phyloP scores from a whole-genome alignment of 495 filamentous ascomycete species.

The Trichocladium antarcticum region DNA sequence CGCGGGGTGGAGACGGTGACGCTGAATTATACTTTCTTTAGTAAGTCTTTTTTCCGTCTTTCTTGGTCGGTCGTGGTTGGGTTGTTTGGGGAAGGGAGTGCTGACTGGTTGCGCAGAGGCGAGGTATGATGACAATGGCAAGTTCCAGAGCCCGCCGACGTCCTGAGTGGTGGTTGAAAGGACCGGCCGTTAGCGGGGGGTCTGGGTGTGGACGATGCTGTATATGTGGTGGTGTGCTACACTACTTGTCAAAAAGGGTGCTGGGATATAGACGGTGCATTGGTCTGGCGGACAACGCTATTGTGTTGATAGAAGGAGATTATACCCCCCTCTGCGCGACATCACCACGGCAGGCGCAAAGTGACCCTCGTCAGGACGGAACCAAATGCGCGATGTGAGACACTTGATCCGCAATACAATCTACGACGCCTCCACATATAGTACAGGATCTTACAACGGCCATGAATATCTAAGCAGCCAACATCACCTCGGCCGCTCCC shows the following conservation, averaged over 20 bases:
- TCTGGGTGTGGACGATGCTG: no score
- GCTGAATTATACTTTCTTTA: slow-evolving; percentile 96
- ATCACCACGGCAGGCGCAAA: no score
- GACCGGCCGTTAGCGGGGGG: no score
- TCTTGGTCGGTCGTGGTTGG: not conserved
- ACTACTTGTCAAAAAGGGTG: not conserved
- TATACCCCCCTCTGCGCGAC: slow-evolving; percentile 1
- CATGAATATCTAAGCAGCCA: not conserved
- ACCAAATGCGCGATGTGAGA: no score
- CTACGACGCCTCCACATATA: not conserved
- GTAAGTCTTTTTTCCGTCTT: slow-evolving; percentile 46
- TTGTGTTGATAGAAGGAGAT: not conserved
- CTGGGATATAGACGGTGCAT: not conserved
- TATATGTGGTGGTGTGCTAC: not conserved
- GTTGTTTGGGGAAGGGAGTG: not conserved
- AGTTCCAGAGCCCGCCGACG: slow-evolving; percentile 20
- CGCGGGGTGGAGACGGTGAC: slow-evolving; percentile 88
- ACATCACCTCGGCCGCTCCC: slow-evolving; percentile 2
- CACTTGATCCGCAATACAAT: no score
- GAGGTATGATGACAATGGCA: slow-evolving; percentile 73
- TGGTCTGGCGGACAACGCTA: not conserved
- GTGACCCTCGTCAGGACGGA: no score
- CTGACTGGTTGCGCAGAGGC: slow-evolving; percentile 48
- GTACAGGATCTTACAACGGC: not conserved
- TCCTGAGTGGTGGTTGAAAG: not conserved